Evolutionary conservation across 2,329 filamentous ascomycete genomes (phyloP), one percentile per base, ranked within the genome.

Genomic region (Thielaviopsis euricoi): DNA sequence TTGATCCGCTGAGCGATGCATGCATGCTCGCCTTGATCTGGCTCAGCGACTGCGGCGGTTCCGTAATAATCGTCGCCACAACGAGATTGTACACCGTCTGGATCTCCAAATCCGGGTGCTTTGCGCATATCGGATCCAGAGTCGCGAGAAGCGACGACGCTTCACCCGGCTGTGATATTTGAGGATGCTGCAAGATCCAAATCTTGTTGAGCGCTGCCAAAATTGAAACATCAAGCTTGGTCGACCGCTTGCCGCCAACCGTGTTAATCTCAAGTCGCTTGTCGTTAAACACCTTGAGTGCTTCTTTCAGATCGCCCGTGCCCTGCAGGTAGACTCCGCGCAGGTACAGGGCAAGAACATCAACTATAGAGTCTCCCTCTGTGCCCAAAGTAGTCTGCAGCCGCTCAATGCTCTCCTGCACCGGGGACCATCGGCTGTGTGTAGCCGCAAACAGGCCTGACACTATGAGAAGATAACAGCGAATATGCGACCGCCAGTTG

Each of bases 1-100:
- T 84, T 13, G 87, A 84, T 2, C 82, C 80, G 46, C 78, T 77
- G 49, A 95, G 77, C 1, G 89, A 86, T 46, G 77, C 76, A 61
- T 87, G 82, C 57, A 96, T 83, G 65, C 85, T 82, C 48, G 84
- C 79, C 70, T 95, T 96, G 58, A 86, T 83, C 61, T 85, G 80
- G 60, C 87, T 82, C 61, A 93, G 85, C 25, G 85, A 80, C 54
- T 75, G 79, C 64, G 71, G 80, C 67, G 73, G 85, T 65, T 78
- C 75, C 1, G 80, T 81, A 53, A 77, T 72, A 6, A 86, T 77
- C 2, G 84, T 81, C 6, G 88, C 85, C 63, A 83, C 78, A 58
- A 91, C 77, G 12, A 95, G 77, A 65, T 86, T 81, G 73, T 85
- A 91, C 0, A 87, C 87, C 33, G 86, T 85, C 62, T 81, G 79